phyloP scores from a whole-genome alignment of 2,329 filamentous ascomycete genomes.

The Alternaria tenuissima region DNA sequence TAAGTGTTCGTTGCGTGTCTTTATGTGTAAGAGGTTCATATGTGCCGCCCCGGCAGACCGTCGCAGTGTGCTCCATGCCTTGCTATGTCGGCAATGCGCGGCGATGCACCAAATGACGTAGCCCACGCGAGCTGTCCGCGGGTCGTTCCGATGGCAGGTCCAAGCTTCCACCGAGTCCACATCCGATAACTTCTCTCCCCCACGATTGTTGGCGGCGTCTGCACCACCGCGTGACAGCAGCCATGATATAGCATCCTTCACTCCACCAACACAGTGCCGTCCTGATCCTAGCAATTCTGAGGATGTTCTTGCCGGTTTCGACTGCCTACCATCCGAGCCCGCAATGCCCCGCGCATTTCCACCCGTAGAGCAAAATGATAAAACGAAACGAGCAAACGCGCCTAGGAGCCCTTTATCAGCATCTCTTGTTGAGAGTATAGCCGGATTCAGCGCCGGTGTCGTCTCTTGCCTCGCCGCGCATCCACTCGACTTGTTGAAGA shows the following conservation, averaged over 20 bases:
- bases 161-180: slow-evolving; percentile 21
- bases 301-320: slow-evolving; percentile 32
- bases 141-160: slow-evolving; percentile 14
- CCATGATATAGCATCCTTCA: slow-evolving; percentile 14
- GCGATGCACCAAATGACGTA: slow-evolving; percentile 6
- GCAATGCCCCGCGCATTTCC: slow-evolving; percentile 61
- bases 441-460: slow-evolving; percentile 88
- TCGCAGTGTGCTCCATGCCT: not conserved
- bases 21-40: not conserved
- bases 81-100: not conserved
- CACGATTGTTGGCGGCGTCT: not conserved
- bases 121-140: not conserved
- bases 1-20: not conserved
- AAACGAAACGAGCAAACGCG: slow-evolving; percentile 46
- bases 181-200: slow-evolving; percentile 15
- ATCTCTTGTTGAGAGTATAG: slow-evolving; percentile 84
- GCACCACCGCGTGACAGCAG: not conserved
- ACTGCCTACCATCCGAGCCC: slow-evolving; percentile 16
- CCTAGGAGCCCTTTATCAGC: slow-evolving; percentile 58
- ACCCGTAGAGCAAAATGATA: slow-evolving; percentile 53
- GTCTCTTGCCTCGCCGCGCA: slow-evolving; percentile 87
- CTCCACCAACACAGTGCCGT: slow-evolving; percentile 1
- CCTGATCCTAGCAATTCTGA: slow-evolving; percentile 12
- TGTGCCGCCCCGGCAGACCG: not conserved
- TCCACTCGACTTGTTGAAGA: slow-evolving; percentile 96